These are phyloP conservation scores for Hebeloma cylindrosporum DNA, from an alignment of 768 basidiomycete genomes.

Conservation along the genomic window DNA sequence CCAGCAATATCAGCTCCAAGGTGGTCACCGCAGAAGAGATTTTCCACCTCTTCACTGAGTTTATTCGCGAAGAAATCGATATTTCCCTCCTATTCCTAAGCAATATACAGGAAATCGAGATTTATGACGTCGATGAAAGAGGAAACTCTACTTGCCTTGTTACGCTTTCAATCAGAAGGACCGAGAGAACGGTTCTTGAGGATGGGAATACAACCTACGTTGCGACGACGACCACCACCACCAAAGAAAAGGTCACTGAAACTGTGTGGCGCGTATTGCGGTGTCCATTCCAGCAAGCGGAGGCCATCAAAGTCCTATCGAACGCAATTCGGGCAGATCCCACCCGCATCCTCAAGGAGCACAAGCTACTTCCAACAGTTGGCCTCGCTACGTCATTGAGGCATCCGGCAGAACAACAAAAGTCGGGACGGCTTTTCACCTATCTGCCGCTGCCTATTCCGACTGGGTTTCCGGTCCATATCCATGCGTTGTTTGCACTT, in stretches of 20 bases:
- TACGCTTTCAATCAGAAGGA: constrained; percentile 16
- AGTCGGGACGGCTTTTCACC: constrained; percentile 46
- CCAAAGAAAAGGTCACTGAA: constrained; percentile 1
- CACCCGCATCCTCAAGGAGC: constrained; percentile 25
- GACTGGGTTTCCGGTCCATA: constrained; percentile 45
- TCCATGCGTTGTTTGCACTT: constrained; percentile 49
- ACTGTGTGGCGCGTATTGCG: constrained; percentile 36
- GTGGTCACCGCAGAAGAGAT: constrained; percentile 33
- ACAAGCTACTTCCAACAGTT: constrained; percentile 43
- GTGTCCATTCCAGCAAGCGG: constrained; percentile 23
- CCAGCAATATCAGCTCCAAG: constrained; percentile 36
- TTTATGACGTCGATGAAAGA: constrained; percentile 35
- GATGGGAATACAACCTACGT: constrained; percentile 5
- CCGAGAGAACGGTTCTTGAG: background rate
- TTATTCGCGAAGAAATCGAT: constrained; percentile 39
- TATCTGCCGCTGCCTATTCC: constrained; percentile 47
- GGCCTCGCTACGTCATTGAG: constrained; percentile 37
- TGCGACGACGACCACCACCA: constrained; percentile 18
- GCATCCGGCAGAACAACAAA: background rate
- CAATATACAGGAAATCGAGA: constrained; percentile 38
- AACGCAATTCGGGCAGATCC: constrained; percentile 26
- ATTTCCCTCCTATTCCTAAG: constrained; percentile 44
- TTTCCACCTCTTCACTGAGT: constrained; percentile 39
- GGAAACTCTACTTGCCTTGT: constrained; percentile 22
- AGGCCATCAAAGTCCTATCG: constrained; percentile 28